Conservation (phyloP, 768 basidiomycete genomes). For the Fomitopsis serialis region DNA sequence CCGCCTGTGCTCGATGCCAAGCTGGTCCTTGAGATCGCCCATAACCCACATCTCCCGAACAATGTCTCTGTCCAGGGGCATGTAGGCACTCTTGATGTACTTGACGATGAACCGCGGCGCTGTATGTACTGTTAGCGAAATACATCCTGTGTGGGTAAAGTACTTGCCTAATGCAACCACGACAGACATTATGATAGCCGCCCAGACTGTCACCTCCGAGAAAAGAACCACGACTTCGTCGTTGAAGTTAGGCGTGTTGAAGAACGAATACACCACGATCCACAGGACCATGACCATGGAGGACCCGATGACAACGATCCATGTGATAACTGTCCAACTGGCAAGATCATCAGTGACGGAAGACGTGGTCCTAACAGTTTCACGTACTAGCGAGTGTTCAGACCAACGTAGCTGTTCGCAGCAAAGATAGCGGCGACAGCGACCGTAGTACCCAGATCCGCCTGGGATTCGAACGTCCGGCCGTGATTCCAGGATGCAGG, state of each 20-base stretch:
- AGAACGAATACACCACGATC: constrained; percentile 84
- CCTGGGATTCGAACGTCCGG: constrained; percentile 67
- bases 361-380: neutral
- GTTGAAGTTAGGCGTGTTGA: constrained; percentile 66
- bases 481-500: constrained; percentile 69
- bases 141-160: neutral
- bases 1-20: constrained; percentile 61
- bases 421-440: constrained; percentile 82
- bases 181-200: constrained; percentile 64
- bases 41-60: constrained; percentile 88
- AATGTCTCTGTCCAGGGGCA: constrained; percentile 83
- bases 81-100: constrained; percentile 63
- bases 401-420: constrained; percentile 85
- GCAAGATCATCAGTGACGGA: neutral
- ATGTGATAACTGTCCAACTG: constrained; percentile 83
- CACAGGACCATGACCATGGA: constrained; percentile 80
- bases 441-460: constrained; percentile 91
- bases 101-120: constrained; percentile 82
- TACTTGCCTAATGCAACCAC: constrained; percentile 66
- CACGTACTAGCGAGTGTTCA: constrained; percentile 86
- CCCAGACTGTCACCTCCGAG: constrained; percentile 80
- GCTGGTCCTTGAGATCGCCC: constrained; percentile 76
- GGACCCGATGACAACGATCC: constrained; percentile 76
- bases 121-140: constrained; percentile 22
- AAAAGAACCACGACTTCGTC: constrained; percentile 72